Conservation (phyloP, 2,329 filamentous ascomycete species). For the Onygenales sp. region DNA sequence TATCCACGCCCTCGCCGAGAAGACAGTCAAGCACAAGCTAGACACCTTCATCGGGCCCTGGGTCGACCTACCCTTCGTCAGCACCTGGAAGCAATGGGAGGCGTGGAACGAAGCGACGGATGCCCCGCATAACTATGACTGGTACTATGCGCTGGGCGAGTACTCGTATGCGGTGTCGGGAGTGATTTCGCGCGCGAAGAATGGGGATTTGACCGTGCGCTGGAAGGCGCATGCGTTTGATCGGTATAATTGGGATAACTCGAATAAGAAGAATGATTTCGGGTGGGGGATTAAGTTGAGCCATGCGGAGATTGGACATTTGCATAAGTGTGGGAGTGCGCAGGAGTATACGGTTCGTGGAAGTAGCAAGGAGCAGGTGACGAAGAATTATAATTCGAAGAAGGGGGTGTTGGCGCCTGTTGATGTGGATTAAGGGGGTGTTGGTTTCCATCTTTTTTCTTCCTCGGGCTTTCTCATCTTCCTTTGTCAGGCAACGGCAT, state of each 20-base stretch:
- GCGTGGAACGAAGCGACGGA: not conserved
- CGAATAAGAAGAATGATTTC: not conserved
- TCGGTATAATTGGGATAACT: constrained; percentile 2
- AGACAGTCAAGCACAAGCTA: not conserved
- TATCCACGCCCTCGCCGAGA: not conserved
- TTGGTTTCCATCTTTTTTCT: no score
- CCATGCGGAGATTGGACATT: constrained; percentile 3
- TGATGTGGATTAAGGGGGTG: no score
- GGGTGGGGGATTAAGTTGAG: not conserved
- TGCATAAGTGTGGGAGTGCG: constrained; percentile 1
- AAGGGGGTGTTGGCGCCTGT: not conserved
- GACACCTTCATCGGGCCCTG: not conserved
- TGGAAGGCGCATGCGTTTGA: constrained; percentile 1
- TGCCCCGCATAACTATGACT: not conserved
- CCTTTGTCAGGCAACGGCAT: no score
- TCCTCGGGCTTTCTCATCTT: no score
- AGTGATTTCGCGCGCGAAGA: not conserved
- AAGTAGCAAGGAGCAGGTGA: not conserved
- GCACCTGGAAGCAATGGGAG: not conserved
- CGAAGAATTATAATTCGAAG: not conserved
- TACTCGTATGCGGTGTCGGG: not conserved
- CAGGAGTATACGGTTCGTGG: constrained; percentile 1
- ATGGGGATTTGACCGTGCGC: not conserved
- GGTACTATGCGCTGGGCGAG: constrained; percentile 2
- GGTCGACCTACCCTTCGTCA: not conserved